These are phyloP conservation scores for Lepidium sativum DNA, from an alignment of 345 rosid species.

Conservation along the genomic window DNA sequence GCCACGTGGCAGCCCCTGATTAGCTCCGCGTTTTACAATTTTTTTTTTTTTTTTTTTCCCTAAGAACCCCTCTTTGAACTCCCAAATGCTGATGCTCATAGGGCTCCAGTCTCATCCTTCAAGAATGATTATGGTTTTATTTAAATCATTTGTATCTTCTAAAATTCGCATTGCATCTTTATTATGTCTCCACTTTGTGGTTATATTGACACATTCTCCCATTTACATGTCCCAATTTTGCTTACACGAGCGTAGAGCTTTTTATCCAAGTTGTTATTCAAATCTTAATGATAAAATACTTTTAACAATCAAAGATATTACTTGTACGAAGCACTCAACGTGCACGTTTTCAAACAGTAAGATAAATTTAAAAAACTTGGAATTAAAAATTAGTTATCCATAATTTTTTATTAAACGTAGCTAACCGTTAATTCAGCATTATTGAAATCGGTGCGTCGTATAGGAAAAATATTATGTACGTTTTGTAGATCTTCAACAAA, in stretches of 20 bases:
- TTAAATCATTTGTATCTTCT: background rate
- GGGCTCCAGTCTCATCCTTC: background rate
- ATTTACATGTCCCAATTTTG: conserved; percentile 23
- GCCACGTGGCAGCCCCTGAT: no score
- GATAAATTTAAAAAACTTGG: background rate
- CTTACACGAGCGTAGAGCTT: conserved; percentile 13
- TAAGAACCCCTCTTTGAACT: no score
- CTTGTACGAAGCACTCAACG: conserved; percentile 17
- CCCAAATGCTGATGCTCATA: no score
- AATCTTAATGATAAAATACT: background rate
- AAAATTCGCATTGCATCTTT: background rate
- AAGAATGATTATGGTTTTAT: conserved; percentile 19
- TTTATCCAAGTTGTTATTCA: background rate
- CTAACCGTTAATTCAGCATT: background rate
- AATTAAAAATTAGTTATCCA: background rate
- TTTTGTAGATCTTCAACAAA: background rate
- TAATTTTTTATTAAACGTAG: background rate
- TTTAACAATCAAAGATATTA: background rate
- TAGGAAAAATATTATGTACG: background rate
- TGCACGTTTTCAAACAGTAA: conserved; percentile 21
- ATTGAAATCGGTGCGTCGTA: background rate
- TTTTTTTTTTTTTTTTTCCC: no score
- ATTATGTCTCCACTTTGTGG: conserved; percentile 30
- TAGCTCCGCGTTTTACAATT: no score
- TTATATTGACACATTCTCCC: conserved; percentile 29